These are phyloP conservation scores for Saposhnikovia divaricata DNA, from an alignment of 129 eudicot species.

Conservation along the genomic window DNA sequence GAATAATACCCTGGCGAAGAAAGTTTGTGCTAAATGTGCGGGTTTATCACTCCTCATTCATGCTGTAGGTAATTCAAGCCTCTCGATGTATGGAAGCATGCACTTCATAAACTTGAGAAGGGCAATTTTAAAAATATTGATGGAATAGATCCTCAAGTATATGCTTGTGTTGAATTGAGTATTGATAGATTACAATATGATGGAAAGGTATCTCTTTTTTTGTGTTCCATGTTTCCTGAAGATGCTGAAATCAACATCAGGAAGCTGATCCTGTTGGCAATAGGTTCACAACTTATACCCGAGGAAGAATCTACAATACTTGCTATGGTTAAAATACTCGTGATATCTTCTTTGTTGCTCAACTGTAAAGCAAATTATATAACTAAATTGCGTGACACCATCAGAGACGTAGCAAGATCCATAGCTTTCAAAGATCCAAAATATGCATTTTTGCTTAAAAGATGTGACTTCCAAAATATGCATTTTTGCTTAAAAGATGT, in stretches of 20 bases:
- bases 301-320: background rate
- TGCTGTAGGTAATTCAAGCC: background rate
- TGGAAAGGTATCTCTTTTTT: background rate
- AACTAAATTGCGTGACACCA: too few relatives aligned
- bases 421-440: too few relatives aligned
- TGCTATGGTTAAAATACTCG: background rate
- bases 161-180: background rate
- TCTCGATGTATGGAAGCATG: background rate
- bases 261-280: background rate
- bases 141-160: too few relatives aligned
- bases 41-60: background rate
- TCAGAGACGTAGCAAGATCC: too few relatives aligned
- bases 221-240: background rate
- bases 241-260: background rate
- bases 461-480: too few relatives aligned
- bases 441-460: too few relatives aligned
- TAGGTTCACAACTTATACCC: background rate
- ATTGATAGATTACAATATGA: background rate
- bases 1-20: background rate
- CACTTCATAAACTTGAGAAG: background rate
- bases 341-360: background rate
- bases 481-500: too few relatives aligned
- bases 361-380: too few relatives aligned
- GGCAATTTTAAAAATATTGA: accelerated
- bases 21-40: background rate